These are phyloP conservation scores for Leccinum glutinopallens DNA, from an alignment of 1,284 basidiomycete species.

Conservation along the genomic window DNA sequence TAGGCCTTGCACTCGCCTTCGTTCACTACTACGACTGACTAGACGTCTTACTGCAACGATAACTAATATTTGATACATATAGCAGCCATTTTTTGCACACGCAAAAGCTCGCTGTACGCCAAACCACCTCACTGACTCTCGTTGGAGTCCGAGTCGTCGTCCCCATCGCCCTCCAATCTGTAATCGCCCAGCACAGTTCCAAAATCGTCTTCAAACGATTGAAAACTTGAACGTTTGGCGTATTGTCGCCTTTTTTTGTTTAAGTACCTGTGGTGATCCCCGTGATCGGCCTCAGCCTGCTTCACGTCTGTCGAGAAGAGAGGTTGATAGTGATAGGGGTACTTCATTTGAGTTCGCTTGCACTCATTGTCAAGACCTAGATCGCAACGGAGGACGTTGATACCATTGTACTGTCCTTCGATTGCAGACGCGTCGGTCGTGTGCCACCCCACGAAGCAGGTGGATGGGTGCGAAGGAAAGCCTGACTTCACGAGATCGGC, in stretches of 20 bases:
- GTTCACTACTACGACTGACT: neutral
- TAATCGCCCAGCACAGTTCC: neutral
- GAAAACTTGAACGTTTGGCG: neutral
- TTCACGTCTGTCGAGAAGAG: neutral
- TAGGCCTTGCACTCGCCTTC: neutral
- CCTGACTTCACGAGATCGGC: neutral
- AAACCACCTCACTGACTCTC: neutral
- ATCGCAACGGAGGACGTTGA: slow-evolving; percentile 11
- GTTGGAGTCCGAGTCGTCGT: neutral
- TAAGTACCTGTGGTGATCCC: neutral
- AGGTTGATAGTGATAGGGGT: neutral
- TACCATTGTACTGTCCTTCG: slow-evolving; percentile 10
- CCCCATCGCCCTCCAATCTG: neutral
- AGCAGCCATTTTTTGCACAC: neutral
- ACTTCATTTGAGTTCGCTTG: slow-evolving; percentile 1
- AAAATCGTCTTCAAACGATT: neutral
- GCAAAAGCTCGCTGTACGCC: neutral
- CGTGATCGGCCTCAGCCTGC: neutral
- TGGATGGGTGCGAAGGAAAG: neutral
- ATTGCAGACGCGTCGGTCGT: slow-evolving; percentile 7
- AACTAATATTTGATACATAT: neutral
- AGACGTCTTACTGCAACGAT: neutral
- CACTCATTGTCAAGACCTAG: neutral
- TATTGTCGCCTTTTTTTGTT: neutral
- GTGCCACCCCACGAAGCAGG: slow-evolving; percentile 12